A percentile compares a stretch with the other conserved stretches of the same genome.
phyloP scores from a whole-genome alignment of 1,284 basidiomycete species.

The Sanghuangporus weigelae region DNA sequence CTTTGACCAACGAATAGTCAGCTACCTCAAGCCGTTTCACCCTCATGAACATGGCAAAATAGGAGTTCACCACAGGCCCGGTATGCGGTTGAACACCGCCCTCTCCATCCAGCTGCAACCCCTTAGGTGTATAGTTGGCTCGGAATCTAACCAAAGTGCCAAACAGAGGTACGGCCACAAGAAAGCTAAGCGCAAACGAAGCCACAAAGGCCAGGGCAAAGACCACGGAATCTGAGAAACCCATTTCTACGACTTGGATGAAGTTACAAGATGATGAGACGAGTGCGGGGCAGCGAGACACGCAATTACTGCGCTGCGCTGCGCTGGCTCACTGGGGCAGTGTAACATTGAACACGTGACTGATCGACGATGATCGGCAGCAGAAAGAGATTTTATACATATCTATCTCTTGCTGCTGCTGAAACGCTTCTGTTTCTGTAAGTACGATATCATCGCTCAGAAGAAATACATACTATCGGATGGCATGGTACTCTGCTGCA shows the following conservation, averaged over 20 bases:
- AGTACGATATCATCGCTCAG: too few relatives aligned
- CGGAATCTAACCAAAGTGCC: conserved; percentile 69
- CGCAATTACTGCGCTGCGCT: not conserved
- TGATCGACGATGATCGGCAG: not conserved
- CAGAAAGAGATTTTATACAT: not conserved
- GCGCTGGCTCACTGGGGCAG: not conserved
- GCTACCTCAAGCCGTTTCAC: conserved; percentile 74
- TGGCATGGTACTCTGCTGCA: too few relatives aligned
- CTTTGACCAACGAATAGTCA: conserved; percentile 4
- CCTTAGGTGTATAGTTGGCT: conserved; percentile 79
- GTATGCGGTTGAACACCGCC: conserved; percentile 72
- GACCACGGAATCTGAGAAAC: not conserved
- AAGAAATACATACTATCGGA: too few relatives aligned
- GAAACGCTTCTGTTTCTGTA: too few relatives aligned
- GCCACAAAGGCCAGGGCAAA: conserved; percentile 36
- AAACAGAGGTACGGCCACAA: conserved; percentile 50
- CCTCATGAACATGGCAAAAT: conserved; percentile 66
- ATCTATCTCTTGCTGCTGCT: too few relatives aligned
- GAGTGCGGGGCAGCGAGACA: not conserved
- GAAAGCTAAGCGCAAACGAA: conserved; percentile 45
- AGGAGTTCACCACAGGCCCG: conserved; percentile 58
- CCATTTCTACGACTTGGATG: not conserved
- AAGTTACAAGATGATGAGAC: too few relatives aligned
- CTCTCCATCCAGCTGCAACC: conserved; percentile 76
- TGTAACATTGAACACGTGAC: not conserved